Conservation (phyloP, 441 rosid genomes). For the Erodium texanum region DNA sequence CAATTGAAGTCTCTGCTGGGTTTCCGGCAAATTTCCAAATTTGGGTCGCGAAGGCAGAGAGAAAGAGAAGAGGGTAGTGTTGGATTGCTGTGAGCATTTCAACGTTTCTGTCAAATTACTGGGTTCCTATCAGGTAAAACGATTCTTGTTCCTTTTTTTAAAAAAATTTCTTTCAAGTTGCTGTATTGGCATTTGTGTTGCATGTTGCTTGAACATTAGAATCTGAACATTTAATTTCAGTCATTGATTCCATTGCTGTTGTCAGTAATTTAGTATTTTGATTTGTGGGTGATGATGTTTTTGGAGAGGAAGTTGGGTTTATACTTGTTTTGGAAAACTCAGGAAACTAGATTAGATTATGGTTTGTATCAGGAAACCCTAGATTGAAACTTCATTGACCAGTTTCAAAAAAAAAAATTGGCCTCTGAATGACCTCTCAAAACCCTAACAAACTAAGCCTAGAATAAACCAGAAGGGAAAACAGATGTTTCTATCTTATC, state of each 20-base stretch:
- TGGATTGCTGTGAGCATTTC: background rate
- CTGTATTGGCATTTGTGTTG: conserved; percentile 1
- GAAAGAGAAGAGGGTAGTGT: background rate
- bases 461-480: background rate
- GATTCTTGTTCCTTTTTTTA: background rate
- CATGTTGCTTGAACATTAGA: background rate
- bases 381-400: background rate
- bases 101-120: background rate
- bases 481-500: background rate
- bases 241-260: background rate
- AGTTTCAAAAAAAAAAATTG: background rate
- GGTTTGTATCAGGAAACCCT: background rate
- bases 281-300: background rate
- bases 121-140: background rate
- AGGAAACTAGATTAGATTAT: background rate
- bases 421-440: background rate
- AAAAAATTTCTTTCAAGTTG: background rate
- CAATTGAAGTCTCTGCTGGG: background rate
- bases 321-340: background rate
- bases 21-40: background rate
- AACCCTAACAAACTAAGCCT: background rate
- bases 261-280: background rate
- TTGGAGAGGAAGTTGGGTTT: background rate
- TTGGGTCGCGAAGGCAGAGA: conserved; percentile 1
- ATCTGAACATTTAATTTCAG: background rate